Base-by-base conservation (phyloP, 192 early-diverging fungal species). In the Cetraspora pellucida region DNA sequence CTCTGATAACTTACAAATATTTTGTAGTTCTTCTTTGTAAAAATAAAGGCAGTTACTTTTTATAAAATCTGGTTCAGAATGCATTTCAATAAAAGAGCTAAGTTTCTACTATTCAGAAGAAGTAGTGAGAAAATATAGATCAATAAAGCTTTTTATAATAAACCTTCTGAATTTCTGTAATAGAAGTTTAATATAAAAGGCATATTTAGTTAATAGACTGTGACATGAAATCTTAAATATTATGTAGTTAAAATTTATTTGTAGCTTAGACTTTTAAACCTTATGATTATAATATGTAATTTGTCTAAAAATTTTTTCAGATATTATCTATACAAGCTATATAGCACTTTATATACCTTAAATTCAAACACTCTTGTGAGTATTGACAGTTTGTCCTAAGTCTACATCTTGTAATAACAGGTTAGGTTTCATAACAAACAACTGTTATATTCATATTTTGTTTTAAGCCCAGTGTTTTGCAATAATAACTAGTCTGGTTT, bases 91-190 rank as follows among this genome's bases (percentile, higher is more conserved):
- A 25, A 68, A 68, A 68, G 44, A 68, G 19, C 66, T 44, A 68
- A 68, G 44, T 45, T 68, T 68, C 66, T 17, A 47, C 37, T 44
- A 19, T 43, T 47, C 66, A 43, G 46, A 68, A 47, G 19, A 1
- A 68, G 19, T 68, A 68, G 19, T 68, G 37, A 68, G 37, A 68
- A 68, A 68, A 68, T 46, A 46, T 67, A 3, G 66, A 68, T 68
- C 63, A 65, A 65, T 30, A 65, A 65, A 30, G 1, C 17, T 28
- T 65, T 65, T 65, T 28, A 65, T 65, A 27, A 27, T 64, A 17
- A 27, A 64, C 30, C 11, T 27, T 65, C 31, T 3, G 31, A 65
- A 65, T n/a, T 65, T 65, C 30, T 27, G 30, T 65, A 65, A 13
- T 63, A 21, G 27, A 63, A 63, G 27, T 31, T 27, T 37, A 27